Evolutionary conservation across 2,329 filamentous ascomycete genomes (phyloP).

Genomic region (Sclerotinia minor): DNA sequence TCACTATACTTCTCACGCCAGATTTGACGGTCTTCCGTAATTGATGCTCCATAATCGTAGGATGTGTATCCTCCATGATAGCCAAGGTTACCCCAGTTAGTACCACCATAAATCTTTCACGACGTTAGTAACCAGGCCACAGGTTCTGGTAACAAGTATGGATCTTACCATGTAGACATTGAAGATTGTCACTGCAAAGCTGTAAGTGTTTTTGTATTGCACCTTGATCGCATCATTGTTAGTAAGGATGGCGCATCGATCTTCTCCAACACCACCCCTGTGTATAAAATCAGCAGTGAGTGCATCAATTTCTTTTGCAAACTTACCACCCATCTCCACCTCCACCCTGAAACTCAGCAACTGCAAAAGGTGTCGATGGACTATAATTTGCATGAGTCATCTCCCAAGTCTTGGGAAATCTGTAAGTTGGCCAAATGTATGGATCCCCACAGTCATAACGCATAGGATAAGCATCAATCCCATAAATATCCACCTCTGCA

Average conservation of each 20-base stretch:
- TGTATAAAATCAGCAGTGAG: neutral
- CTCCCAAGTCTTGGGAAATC: slow-evolving; percentile 58
- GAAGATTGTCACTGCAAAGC: slow-evolving; percentile 64
- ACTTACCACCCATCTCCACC: slow-evolving; percentile 67
- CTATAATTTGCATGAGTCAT: slow-evolving; percentile 58
- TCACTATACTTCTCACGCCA: slow-evolving; percentile 32
- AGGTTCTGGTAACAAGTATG: neutral
- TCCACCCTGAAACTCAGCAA: slow-evolving; percentile 66
- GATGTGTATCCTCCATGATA: slow-evolving; percentile 62
- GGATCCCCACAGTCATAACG: slow-evolving; percentile 50
- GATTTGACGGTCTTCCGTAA: slow-evolving; percentile 29
- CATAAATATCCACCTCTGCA: slow-evolving; percentile 40
- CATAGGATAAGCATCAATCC: slow-evolving; percentile 47
- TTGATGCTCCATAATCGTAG: slow-evolving; percentile 46
- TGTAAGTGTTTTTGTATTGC: slow-evolving; percentile 75
- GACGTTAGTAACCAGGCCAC: slow-evolving; percentile 46
- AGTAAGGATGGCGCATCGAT: slow-evolving; percentile 63
- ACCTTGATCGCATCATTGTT: slow-evolving; percentile 75
- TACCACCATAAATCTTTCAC: slow-evolving; percentile 60
- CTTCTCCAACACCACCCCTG: slow-evolving; percentile 64
- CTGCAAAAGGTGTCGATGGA: slow-evolving; percentile 63
- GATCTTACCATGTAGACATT: slow-evolving; percentile 70
- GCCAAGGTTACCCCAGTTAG: slow-evolving; percentile 80
- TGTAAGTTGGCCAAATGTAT: slow-evolving; percentile 57
- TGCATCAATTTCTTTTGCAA: neutral